Percentiles rank a stretch among this genome's conserved stretches.
Evolutionary conservation across 805 yeast species (phyloP).

Genomic region (Clavispora asparagi): DNA sequence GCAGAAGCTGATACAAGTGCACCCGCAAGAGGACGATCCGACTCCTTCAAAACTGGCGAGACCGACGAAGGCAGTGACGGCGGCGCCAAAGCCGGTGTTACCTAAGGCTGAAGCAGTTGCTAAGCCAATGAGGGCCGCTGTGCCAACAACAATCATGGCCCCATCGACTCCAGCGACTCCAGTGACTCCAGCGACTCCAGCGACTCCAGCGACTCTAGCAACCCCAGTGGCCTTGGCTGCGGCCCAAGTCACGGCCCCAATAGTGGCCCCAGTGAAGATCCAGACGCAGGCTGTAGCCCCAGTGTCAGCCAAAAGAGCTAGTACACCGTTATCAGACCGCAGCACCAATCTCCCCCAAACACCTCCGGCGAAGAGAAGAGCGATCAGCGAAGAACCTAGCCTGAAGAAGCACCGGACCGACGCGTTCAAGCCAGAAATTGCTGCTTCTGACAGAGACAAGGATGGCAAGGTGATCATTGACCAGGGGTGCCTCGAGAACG

Average conservation of each 20-base stretch:
- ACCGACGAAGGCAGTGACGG: background rate
- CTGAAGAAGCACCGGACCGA: conserved; percentile 3
- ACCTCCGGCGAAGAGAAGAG: conserved; percentile 20
- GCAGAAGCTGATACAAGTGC: background rate
- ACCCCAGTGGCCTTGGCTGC: background rate
- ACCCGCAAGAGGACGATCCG: background rate
- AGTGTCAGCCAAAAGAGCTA: conserved; percentile 3
- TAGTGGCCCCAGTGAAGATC: background rate
- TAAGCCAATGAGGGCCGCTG: background rate
- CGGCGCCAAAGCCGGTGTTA: background rate
- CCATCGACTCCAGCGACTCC: too few species aligned
- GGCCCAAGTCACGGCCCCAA: background rate
- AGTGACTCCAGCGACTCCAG: background rate
- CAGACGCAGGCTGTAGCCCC: background rate
- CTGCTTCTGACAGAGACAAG: conserved; percentile 10
- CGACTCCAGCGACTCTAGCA: background rate
- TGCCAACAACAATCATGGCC: too few species aligned
- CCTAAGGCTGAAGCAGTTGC: background rate
- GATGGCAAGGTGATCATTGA: conserved; percentile 24
- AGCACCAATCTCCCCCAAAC: conserved; percentile 19
- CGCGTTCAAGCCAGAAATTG: conserved; percentile 1
- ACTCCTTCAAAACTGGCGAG: background rate
- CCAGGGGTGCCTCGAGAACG: conserved; percentile 18
- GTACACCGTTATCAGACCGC: conserved; percentile 24
- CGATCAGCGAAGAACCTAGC: conserved; percentile 32